Evolutionary conservation across 352 stramenopile genomes (phyloP).

Genomic region (Thalassiosira exigua): DNA sequence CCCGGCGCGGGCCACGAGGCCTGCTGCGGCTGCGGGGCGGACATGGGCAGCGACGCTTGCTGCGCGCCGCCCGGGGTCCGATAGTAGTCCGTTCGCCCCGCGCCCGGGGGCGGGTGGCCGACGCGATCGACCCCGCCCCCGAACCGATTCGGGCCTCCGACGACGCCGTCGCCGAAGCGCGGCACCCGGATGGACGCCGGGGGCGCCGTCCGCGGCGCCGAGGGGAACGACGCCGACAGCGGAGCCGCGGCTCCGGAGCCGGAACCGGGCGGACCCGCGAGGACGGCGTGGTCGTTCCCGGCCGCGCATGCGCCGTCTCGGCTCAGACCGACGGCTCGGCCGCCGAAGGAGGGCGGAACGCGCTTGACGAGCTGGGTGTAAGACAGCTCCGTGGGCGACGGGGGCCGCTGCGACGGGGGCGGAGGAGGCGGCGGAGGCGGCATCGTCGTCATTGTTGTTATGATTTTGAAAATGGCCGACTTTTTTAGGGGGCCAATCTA

Average conservation of each 20-base stretch:
- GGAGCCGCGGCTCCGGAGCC: no score
- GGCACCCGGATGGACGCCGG: slow-evolving; percentile 16
- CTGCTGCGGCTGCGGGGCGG: neutral
- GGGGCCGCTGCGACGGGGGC: slow-evolving; percentile 8
- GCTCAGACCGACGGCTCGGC: neutral
- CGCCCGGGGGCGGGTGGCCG: no score
- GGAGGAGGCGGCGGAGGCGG: neutral
- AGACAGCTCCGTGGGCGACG: slow-evolving; percentile 52
- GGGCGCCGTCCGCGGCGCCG: slow-evolving; percentile 10
- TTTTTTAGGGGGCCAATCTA: no score
- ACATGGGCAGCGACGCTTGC: neutral
- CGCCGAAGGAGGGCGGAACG: slow-evolving; percentile 1
- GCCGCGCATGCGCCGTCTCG: neutral
- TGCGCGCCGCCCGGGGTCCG: neutral
- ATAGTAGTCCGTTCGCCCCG: no score
- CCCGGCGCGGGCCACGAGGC: neutral
- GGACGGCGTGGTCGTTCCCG: neutral
- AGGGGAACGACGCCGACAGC: neutral
- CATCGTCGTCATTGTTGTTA: neutral
- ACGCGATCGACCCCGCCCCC: neutral
- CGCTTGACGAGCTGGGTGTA: slow-evolving; percentile 44
- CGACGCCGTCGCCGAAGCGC: neutral
- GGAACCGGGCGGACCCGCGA: neutral
- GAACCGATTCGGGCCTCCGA: neutral
- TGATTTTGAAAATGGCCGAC: slow-evolving; percentile 5